A percentile compares a stretch with the other conserved stretches of the same genome.
Conservation (phyloP, 805 yeast genomes). For the Candida yuanshanica region DNA sequence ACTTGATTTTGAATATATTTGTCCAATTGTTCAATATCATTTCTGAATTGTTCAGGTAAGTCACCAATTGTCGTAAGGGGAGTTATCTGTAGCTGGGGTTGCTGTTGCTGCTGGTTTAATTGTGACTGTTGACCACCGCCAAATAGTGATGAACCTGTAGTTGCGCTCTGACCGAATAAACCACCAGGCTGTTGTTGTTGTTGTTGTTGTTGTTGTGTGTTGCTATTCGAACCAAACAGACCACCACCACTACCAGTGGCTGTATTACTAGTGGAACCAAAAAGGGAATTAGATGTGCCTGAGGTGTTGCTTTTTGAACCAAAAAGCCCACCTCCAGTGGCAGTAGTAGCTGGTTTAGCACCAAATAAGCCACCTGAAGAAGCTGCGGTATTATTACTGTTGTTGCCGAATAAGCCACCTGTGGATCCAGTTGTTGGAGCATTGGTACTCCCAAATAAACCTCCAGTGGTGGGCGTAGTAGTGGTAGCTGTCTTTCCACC, state of each 20-base stretch:
- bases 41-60: conserved; percentile 63
- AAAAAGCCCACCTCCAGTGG: conserved; percentile 7
- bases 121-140: conserved; percentile 22
- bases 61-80: conserved; percentile 74
- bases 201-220: conserved; percentile 2
- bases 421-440: conserved; percentile 7
- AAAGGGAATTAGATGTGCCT: conserved; percentile 18
- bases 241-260: conserved; percentile 20
- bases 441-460: conserved; percentile 29
- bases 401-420: conserved; percentile 29
- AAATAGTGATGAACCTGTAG: conserved; percentile 27
- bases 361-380: conserved; percentile 7
- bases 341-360: not conserved
- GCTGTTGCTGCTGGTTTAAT: conserved; percentile 32
- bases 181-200: conserved; percentile 11
- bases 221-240: conserved; percentile 21
- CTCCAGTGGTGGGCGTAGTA: conserved; percentile 11
- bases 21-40: conserved; percentile 65
- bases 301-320: conserved; percentile 5
- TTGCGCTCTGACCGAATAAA: conserved; percentile 13
- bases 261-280: conserved; percentile 20
- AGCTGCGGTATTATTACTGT: not conserved
- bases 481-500: conserved; percentile 13
- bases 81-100: conserved; percentile 45
- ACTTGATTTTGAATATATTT: conserved; percentile 70